A percentile compares a stretch with the other conserved stretches of the same genome.
phyloP scores from a whole-genome alignment of 2,329 filamentous ascomycete species.

The Neofusicoccum umdonicola region DNA sequence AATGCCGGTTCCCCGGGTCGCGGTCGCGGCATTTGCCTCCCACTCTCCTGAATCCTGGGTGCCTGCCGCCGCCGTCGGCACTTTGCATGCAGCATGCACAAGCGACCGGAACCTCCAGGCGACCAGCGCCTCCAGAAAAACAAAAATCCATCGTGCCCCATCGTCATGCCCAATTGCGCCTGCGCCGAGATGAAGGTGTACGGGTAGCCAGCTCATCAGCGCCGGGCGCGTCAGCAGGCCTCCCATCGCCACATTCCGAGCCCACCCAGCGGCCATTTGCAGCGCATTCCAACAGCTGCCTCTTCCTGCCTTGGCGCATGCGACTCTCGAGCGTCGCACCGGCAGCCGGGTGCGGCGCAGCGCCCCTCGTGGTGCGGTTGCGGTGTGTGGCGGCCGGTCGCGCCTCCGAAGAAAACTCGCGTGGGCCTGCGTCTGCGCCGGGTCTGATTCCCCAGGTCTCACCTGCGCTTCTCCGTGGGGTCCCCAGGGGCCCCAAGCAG shows the following conservation, averaged over 20 bases:
- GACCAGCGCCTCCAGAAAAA: not conserved
- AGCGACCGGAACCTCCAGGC: constrained; percentile 5
- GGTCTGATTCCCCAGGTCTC: constrained; percentile 7
- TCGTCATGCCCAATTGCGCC: not conserved
- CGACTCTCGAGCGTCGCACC: no score
- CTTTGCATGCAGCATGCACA: not conserved
- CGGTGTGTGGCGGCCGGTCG: no score
- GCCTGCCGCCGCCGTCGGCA: not conserved
- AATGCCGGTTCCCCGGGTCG: constrained; percentile 1
- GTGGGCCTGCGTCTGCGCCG: not conserved
- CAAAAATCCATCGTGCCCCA: not conserved
- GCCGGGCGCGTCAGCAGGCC: not conserved
- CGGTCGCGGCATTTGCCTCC: not conserved
- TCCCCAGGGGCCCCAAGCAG: not conserved
- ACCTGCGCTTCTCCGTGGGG: not conserved
- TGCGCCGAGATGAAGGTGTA: not conserved
- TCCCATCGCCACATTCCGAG: not conserved
- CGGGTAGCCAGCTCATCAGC: no score
- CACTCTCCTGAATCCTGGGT: not conserved
- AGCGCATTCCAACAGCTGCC: no score
- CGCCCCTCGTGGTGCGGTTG: no score
- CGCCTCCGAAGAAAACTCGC: not conserved
- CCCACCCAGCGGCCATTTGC: no score
- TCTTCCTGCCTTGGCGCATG: no score
- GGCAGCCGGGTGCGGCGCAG: no score